Evolutionary conservation across 2,329 filamentous ascomycete species (phyloP), one percentile per base, ranked within the genome.

Genomic region (Verticillium longisporum): DNA sequence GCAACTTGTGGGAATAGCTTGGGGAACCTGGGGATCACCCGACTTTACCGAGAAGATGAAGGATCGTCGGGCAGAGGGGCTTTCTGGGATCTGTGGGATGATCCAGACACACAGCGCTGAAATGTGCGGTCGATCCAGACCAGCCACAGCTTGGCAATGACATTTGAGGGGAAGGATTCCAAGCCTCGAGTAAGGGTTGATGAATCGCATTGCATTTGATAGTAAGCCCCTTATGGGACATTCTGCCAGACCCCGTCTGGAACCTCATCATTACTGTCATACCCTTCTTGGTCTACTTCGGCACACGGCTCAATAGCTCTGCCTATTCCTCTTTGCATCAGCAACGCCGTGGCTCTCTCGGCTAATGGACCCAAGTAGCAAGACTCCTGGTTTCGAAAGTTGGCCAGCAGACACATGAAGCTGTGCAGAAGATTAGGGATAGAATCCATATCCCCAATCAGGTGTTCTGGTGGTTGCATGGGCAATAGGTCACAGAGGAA

Each of bases 401-500:
- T 57, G 14, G 66, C 59, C 18, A 68, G 56, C 41, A 68, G 63
- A 1, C 63, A 45, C 63, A 68, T 66, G 55, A 66, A 66, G 37
- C 60, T 60, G 32, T 67, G 66, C 10, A 68, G 55, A 45, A 64
- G 50, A 38, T 55, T 61, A 34, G 55, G 56, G 45, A 53, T 60
- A 53, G 33, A 59, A 45, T 21, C 56, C n/a, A 18, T 58, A 18
- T 14, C 56, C 57, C 32, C 36, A 45, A 53, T 61, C 59, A 57
- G 21, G 18, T 57, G n/a, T 6, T 26, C 21, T 37, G 37, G 56
- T 7, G 37, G 33, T 36, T 41, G 34, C 11, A 10, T 57, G 18
- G 56, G 56, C 2, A 68, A 57, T 3, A 66, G 55, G n/a, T 68
- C 65, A 57, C 64, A 67, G n/a, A 68, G 57, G 34, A 63, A 68